Evolutionary conservation across 1,139 yeast species (phyloP).

Genomic region (Hansenula anomala): DNA sequence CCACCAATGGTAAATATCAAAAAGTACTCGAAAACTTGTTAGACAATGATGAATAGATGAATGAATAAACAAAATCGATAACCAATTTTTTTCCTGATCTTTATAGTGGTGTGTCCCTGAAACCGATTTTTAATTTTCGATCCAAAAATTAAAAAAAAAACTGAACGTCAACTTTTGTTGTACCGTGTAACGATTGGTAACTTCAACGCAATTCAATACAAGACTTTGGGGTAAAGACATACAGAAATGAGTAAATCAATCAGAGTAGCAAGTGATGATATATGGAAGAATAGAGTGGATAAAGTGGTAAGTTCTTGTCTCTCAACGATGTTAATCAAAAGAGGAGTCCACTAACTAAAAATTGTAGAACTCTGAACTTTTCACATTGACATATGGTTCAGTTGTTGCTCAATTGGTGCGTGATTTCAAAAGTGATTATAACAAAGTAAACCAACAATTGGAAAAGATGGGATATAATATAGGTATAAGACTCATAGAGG

Average conservation of each 20-base stretch:
- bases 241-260: conserved; percentile 44
- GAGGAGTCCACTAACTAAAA: not conserved
- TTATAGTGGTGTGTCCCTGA: not conserved
- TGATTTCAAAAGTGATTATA: conserved; percentile 73
- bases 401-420: conserved; percentile 90
- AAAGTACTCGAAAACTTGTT: conserved; percentile 42
- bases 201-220: too few relatives aligned
- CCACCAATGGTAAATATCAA: conserved; percentile 68
- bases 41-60: conserved; percentile 2
- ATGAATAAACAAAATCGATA: not conserved
- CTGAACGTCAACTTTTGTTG: too few relatives aligned
- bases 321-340: not conserved
- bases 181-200: too few relatives aligned
- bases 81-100: not conserved
- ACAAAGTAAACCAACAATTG: conserved; percentile 74
- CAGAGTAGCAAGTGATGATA: conserved; percentile 73
- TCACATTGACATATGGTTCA: conserved; percentile 91
- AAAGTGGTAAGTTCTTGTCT: conserved; percentile 55
- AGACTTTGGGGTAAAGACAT: too few relatives aligned
- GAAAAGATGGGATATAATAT: conserved; percentile 95
- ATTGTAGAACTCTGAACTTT: conserved; percentile 73
- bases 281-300: conserved; percentile 87
- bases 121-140: not conserved
- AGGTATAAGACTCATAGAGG: conserved; percentile 88
- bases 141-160: too few relatives aligned